These are phyloP conservation scores for Cercospora sesami DNA, from an alignment of 2,329 filamentous ascomycete species.

Conservation along the genomic window DNA sequence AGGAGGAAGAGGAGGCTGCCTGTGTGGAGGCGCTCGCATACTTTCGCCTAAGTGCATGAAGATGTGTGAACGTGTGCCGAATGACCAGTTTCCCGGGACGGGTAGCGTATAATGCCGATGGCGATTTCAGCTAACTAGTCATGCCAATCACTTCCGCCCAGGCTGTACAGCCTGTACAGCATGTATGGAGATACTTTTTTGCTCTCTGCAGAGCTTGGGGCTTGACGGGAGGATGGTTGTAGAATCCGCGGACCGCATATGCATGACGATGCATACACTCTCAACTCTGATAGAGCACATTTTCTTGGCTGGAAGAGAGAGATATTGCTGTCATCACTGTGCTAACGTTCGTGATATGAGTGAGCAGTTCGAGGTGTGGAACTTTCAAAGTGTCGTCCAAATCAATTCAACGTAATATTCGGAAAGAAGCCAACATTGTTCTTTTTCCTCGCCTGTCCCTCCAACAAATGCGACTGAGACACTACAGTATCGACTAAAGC, in stretches of 20 bases:
- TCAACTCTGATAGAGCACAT: not conserved
- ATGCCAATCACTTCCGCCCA: too few relatives aligned
- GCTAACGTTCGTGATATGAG: too few relatives aligned
- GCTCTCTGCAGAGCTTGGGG: too few relatives aligned
- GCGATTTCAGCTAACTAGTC: not conserved
- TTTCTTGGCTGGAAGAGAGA: too few relatives aligned
- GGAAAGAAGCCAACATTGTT: not conserved
- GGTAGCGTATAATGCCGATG: not conserved
- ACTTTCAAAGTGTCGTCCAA: too few relatives aligned
- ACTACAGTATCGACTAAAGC: not conserved
- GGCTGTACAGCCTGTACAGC: too few relatives aligned
- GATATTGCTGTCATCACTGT: too few relatives aligned
- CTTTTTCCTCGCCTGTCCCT: not conserved
- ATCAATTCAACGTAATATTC: too few relatives aligned
- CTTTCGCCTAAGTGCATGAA: constrained; percentile 12
- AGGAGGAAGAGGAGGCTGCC: too few relatives aligned
- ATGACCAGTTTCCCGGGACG: not conserved
- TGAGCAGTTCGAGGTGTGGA: too few relatives aligned
- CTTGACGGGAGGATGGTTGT: not conserved
- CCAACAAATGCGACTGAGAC: not conserved
- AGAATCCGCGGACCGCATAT: not conserved
- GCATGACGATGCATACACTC: not conserved
- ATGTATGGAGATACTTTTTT: too few relatives aligned
- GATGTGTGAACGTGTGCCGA: not conserved
- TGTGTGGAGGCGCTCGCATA: not conserved